Base-by-base conservation (phyloP, 2,329 filamentous ascomycete genomes). In the Calonectria fujianensis region DNA sequence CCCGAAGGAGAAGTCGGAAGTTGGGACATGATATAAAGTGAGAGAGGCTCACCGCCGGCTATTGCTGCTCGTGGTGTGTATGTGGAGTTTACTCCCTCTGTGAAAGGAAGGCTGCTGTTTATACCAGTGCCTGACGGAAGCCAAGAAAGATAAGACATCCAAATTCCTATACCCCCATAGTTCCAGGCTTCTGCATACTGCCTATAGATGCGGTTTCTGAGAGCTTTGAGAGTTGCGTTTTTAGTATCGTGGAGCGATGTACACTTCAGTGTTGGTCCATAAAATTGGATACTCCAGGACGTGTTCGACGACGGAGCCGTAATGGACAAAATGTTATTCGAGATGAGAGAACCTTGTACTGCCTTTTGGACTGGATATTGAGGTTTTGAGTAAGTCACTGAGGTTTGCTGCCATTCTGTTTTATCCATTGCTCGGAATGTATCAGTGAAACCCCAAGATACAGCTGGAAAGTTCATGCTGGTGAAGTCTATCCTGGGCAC, bases 121-220 rank as follows among this genome's bases (percentile, higher is more conserved):
- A 51, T 29, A 31, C 64, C 5, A 48, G 35, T 10, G n/a, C 64
- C 6, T 20, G 8, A 35, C 7, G 64, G 45, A 14, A 67, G 18
- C 64, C 64, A 67, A 18, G 64, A 37, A 48, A 67, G 64, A 37
- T 67, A 67, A 10, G 64, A 16, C 45, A 52, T 67, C 64, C 64
- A 67, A 9, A 24, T 4, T 7, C 51, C 51, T 1, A 27, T 50
- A 14, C 14, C 29, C 8, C 31, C 64, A 20, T 2, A 6, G 14
- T 37, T 29, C 64, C 64, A 67, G 1, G 64, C 64, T 16, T 67
- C 16, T 2, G 64, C 64, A 18, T 51, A 67, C 32, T 67, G 64
- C 5, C 6, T 67, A 24, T 37, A 67, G 10, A 67, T 52, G 10
- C 45, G 64, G 1, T 18, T 67, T 39, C 45, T 16, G 4, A 67